Conservation (phyloP, 2,329 filamentous ascomycete species). For the Geosmithia putterillii region DNA sequence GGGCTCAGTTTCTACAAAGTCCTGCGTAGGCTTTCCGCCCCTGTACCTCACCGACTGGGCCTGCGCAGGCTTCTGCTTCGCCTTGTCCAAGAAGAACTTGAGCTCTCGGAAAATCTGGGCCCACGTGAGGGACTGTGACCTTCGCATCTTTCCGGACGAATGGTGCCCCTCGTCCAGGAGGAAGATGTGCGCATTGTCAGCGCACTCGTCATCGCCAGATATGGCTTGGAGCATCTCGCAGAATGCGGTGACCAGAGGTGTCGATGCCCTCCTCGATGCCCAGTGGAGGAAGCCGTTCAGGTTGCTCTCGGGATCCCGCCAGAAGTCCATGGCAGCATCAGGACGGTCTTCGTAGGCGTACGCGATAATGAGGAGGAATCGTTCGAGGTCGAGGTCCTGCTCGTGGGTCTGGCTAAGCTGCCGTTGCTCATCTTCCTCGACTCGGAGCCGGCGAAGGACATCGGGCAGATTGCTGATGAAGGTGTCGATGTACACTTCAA, state of each 20-base stretch:
- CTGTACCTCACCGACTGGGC: constrained; percentile 31
- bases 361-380: constrained; percentile 84
- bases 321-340: constrained; percentile 79
- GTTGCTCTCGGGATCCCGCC: constrained; percentile 86
- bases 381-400: constrained; percentile 66
- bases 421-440: constrained; percentile 81
- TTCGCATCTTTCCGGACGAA: constrained; percentile 64
- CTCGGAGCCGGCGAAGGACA: constrained; percentile 71
- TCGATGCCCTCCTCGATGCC: constrained; percentile 91
- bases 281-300: constrained; percentile 91
- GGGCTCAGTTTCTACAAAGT: constrained; percentile 68
- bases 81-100: constrained; percentile 67
- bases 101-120: constrained; percentile 85
- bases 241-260: constrained; percentile 89
- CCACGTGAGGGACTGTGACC: constrained; percentile 81
- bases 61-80: constrained; percentile 55
- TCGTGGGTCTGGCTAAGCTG: constrained; percentile 53
- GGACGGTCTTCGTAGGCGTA: constrained; percentile 80
- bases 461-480: constrained; percentile 95
- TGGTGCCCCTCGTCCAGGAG: constrained; percentile 73
- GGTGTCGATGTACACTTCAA: constrained; percentile 80
- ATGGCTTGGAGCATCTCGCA: constrained; percentile 92
- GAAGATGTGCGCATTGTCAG: constrained; percentile 77
- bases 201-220: constrained; percentile 70
- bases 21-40: constrained; percentile 46